These are phyloP conservation scores for Stemphylium lycopersici DNA, from an alignment of 2,329 filamentous ascomycete species.

Conservation along the genomic window DNA sequence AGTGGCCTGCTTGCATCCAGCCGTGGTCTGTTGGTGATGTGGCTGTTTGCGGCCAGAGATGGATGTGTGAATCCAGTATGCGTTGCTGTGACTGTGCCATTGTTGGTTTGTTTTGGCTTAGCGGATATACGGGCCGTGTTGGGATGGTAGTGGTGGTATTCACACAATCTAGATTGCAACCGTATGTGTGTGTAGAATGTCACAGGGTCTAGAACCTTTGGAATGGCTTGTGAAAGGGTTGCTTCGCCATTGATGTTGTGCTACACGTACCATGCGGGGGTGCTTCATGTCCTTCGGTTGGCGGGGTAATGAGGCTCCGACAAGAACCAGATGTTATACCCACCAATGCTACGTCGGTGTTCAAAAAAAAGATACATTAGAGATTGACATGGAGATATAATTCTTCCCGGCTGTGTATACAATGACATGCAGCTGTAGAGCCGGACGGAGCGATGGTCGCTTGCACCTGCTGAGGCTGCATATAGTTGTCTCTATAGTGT, in stretches of 20 bases:
- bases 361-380: neutral
- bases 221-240: neutral
- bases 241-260: constrained; percentile 1
- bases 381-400: neutral
- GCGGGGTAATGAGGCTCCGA: constrained; percentile 12
- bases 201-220: no score
- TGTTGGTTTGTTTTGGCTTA: neutral
- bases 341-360: neutral
- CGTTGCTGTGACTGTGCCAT: constrained; percentile 17
- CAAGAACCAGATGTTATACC: neutral
- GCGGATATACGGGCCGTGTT: neutral
- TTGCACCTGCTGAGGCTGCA: no score
- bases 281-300: constrained; percentile 1
- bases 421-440: neutral
- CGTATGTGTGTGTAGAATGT: no score
- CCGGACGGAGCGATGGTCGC: no score
- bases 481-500: no score
- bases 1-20: constrained; percentile 66
- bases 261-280: neutral
- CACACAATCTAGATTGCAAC: no score
- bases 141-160: neutral
- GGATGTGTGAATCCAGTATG: constrained; percentile 90
- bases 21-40: constrained; percentile 66
- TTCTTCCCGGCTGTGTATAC: neutral
- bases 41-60: constrained; percentile 76